Base-by-base conservation (phyloP, 2,329 filamentous ascomycete genomes). In the Phoma herbarum region DNA sequence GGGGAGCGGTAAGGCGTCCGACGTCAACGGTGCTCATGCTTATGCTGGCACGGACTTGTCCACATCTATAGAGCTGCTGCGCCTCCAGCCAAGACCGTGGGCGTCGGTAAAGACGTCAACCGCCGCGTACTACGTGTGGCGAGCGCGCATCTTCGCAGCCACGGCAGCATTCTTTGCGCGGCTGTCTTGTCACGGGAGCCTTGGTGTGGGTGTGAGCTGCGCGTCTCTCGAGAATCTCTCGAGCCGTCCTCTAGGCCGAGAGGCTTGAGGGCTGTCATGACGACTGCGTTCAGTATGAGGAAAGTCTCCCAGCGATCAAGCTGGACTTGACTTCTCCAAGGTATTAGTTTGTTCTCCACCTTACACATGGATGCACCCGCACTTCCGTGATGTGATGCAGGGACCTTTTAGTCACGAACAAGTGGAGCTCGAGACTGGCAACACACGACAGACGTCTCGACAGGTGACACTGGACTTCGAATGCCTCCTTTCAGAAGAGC, bases 41-140 rank as follows among this genome's bases (percentile, higher is more conserved):
- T 31, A 43, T 58, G 49, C 49, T 58, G 48, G 49, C 49, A 58
- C 56, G 56, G 50, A 52, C 55, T 43, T 37, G 22, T 43, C 20
- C 39, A 20, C 45, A 35, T 46, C 35, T 50, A 45, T 37, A 41
- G 12, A 39, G 44, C 50, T 44, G 56, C 66, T 67, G 65, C 64
- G 66, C 63, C 61, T 65, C 65, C 59, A 47, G 66, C 66, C 68
- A 69, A 69, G 66, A 54, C 60, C 49, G 39, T 50, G 58, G 39
- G 48, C 46, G 45, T 33, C 61, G 39, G 46, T 55, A 47, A 25
- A 54, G 57, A 70, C 66, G 68, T 69, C 57, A 68, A 70, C 62
- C 53, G 65, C 66, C 65, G 65, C 66, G 68, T 69, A 66, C 57
- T 54, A 53, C 61, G 25, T 57, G 53, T 64, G 61, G 57, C 61